Conservation (phyloP, 2,329 filamentous ascomycete species). For the Raffaelea ambrosiae region DNA sequence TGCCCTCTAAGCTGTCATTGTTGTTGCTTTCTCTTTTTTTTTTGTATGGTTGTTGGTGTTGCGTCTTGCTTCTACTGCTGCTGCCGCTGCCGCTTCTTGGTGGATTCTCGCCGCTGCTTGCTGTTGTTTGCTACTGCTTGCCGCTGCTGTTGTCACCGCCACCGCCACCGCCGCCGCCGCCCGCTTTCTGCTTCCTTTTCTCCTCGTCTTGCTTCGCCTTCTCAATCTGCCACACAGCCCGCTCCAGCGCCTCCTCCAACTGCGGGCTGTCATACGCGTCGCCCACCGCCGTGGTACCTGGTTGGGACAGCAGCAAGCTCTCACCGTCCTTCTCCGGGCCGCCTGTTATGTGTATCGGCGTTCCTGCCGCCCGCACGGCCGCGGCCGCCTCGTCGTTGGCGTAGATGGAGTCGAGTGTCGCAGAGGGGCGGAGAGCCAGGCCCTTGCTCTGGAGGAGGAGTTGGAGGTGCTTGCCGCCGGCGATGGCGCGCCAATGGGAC, state of each 20-base stretch:
- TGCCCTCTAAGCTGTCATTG: too few species aligned
- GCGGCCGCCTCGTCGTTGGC: conserved; percentile 12
- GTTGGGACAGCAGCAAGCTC: conserved; percentile 25
- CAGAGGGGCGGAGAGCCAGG: conserved; percentile 56
- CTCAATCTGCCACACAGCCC: conserved; percentile 68
- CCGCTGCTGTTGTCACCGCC: not conserved
- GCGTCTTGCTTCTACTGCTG: too few species aligned
- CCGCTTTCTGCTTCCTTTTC: not conserved
- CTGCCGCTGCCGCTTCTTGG: too few species aligned
- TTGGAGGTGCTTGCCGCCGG: conserved; percentile 76
- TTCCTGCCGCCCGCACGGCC: conserved; percentile 1
- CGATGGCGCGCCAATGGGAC: conserved; percentile 83
- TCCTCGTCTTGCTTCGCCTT: conserved; percentile 27
- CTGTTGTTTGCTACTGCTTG: too few species aligned
- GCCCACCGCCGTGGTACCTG: conserved; percentile 21
- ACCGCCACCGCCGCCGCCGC: not conserved
- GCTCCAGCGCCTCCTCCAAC: conserved; percentile 62
- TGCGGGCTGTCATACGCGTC: conserved; percentile 58
- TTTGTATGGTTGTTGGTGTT: too few species aligned
- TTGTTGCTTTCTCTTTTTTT: too few species aligned
- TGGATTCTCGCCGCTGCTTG: too few species aligned
- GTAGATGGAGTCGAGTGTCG: conserved; percentile 69
- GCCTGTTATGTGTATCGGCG: not conserved
- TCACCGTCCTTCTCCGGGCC: conserved; percentile 15
- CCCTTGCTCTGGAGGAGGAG: conserved; percentile 71